Base-by-base conservation (phyloP, 345 rosid species). In the Eucalyptus microcorys region DNA sequence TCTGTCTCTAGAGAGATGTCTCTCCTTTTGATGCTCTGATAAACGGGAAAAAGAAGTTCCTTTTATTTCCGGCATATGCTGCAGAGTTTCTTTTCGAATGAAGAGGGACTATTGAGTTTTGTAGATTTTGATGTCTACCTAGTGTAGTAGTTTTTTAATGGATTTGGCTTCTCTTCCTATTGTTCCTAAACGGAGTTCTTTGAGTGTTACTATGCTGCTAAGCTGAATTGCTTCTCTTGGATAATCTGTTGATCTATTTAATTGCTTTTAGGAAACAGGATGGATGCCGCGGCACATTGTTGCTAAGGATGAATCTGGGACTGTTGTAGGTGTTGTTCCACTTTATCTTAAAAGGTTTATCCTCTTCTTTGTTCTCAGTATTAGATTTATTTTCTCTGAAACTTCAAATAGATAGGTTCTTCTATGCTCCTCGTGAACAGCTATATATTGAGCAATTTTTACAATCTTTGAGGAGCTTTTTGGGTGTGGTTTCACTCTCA, bases 311-410 rank as follows among this genome's bases (percentile, higher is more conserved):
- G 96, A 95, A 84, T 86, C 89, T 92, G 94, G 87, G 53, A 92
- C 90, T 90, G 89, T 97, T 90, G 88, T 97, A 91, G 99, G 97
- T 57, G 98, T 96, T 89, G 97, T 94, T 84, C 99, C 99, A 15
- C 99, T 97, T 52, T 97, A 97, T 93, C 97, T 97, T 87, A 97
- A 96, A 94, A 97, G 99, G 99, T 97, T 90, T 89, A 57, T 86
- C 87, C 90, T 90, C 91, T 87, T 49, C 89, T 59, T 37, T 48
- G 55, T 89, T 90, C 86, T 85, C 87, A 88, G n/a, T 21, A 49
- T 87, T 59, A 49, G 88, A 87, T 66, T 76, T 37, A 37, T 37
- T 76, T 76, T 37, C 47, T 40, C 47, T 37, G 4, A 76, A 34
- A 76, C 83, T 19, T 76, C 45, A 21, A 37, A 21, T 10, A 2